These are phyloP conservation scores for Nemania bipapillata DNA, from an alignment of 2,329 filamentous ascomycete genomes.

Conservation along the genomic window DNA sequence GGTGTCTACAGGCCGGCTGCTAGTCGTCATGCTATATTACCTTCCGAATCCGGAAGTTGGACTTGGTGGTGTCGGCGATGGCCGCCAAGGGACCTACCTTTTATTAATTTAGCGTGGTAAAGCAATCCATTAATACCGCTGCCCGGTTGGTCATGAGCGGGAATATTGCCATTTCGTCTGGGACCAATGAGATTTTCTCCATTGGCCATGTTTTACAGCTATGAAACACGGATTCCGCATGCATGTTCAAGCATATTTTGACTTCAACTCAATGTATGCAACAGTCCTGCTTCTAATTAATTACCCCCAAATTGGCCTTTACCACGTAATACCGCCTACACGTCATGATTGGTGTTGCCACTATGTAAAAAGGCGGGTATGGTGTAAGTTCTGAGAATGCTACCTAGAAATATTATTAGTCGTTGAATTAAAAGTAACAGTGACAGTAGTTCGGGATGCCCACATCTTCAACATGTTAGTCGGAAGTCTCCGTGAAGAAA, in stretches of 20 bases:
- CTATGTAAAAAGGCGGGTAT: neutral
- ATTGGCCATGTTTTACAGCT: conserved; percentile 3
- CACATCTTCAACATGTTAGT: neutral
- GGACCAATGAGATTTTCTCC: conserved; percentile 16
- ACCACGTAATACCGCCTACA: neutral
- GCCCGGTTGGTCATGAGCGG: conserved; percentile 2
- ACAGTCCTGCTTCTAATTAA: neutral
- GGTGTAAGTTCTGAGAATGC: neutral
- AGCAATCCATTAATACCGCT: neutral
- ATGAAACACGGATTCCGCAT: neutral
- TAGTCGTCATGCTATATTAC: conserved; percentile 10
- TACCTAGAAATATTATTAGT: neutral
- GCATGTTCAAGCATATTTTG: neutral
- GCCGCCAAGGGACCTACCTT: neutral
- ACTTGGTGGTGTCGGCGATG: neutral
- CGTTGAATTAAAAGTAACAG: neutral
- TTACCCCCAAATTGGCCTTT: neutral
- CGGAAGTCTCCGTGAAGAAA: neutral
- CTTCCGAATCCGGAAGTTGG: conserved; percentile 31
- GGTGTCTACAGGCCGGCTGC: conserved; percentile 7
- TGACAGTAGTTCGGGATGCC: neutral
- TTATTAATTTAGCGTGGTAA: conserved; percentile 9
- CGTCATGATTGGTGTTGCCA: neutral
- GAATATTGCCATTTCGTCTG: conserved; percentile 6
- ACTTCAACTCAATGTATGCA: neutral